Conservation (phyloP, 2,329 filamentous ascomycete species). For the Fusarium chuoi region DNA sequence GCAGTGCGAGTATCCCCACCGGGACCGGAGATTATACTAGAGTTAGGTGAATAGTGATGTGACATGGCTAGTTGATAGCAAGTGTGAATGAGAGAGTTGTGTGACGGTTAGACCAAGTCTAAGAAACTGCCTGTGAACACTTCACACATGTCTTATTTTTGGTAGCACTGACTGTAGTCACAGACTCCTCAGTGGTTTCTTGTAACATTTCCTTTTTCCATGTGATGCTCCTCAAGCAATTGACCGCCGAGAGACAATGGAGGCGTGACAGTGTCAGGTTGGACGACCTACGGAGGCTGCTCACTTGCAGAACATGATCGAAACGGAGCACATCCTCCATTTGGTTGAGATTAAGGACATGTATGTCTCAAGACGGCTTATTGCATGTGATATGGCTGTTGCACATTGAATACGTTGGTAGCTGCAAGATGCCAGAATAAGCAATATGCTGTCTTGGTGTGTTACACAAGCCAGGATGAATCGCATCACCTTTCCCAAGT, state of each 20-base stretch:
- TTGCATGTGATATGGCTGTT: not conserved
- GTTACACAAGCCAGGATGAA: not conserved
- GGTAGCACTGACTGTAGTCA: not conserved
- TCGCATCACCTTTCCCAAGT: not conserved
- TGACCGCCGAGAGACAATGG: no score
- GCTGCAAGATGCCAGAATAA: not conserved
- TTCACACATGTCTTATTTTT: not conserved
- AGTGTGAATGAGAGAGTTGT: not conserved
- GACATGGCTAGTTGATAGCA: not conserved
- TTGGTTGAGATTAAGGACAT: not conserved
- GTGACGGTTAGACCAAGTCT: not conserved
- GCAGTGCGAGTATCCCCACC: not conserved
- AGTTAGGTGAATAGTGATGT: no score
- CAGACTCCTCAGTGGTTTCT: no score
- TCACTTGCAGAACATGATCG: not conserved
- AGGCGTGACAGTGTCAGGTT: not conserved
- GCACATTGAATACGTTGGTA: not conserved
- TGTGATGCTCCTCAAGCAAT: not conserved
- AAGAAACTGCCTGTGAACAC: not conserved
- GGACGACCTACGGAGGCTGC: not conserved
- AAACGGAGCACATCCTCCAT: not conserved
- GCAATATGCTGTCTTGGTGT: not conserved
- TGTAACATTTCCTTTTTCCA: not conserved
- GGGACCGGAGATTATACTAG: not conserved
- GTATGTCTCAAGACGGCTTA: not conserved